Evolutionary conservation across 192 early-diverging fungal genomes (phyloP).

Genomic region (Rhizophagus clarus): DNA sequence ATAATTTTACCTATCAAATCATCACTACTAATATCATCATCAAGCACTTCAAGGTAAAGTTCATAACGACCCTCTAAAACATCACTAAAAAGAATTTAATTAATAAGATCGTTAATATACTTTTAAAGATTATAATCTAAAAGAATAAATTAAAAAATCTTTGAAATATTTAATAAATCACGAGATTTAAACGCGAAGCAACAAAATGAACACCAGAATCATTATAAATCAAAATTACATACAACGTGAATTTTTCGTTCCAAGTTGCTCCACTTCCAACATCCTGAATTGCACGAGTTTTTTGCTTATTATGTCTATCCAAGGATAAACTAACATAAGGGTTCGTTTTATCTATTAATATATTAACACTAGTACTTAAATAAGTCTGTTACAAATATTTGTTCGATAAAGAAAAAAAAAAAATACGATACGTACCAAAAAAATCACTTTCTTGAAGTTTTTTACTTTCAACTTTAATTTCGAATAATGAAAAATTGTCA

Average conservation of each 20-base stretch:
- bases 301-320: conserved; percentile 15
- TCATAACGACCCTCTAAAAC: conserved; percentile 1
- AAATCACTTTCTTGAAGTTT: conserved; percentile 6
- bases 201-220: background rate
- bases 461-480: conserved; percentile 4
- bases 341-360: background rate
- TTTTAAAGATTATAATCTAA: background rate
- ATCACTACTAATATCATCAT: background rate
- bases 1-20: background rate
- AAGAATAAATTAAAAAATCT: too few relatives aligned
- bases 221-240: background rate
- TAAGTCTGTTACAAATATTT: background rate
- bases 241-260: conserved; percentile 1
- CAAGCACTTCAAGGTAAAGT: conserved; percentile 10
- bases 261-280: conserved; percentile 10
- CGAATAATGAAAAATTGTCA: background rate
- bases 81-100: background rate
- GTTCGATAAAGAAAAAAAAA: background rate
- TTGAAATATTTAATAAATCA: too few relatives aligned
- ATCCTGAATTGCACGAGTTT: background rate
- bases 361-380: background rate
- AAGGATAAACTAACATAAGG: conserved; percentile 17
- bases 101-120: background rate
- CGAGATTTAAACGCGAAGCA: too few relatives aligned
- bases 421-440: background rate